Evolutionary conservation across 306 rosid genomes (phyloP), one percentile per base, ranked within the genome.

Genomic region (Castanea crenata): DNA sequence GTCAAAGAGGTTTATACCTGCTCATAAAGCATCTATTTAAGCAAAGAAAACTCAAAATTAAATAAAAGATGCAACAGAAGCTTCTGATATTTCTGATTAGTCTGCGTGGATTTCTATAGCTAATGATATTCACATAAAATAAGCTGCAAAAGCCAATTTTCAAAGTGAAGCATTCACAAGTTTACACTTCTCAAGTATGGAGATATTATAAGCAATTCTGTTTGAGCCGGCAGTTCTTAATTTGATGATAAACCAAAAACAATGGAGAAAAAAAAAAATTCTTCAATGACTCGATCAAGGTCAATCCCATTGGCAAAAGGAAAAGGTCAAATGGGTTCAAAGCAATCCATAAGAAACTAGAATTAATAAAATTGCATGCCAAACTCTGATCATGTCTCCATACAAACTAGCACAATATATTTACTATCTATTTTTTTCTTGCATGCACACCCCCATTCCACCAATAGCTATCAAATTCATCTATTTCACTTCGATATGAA

Each of bases 1-100:
- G 61, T 46, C 82, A 49, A 73, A 64, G 68, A 81, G 77, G 34
- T 65, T 76, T 74, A 74, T 86, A 74, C 87, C 96, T 93, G 97
- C 89, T 82, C 54, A 86, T 11, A 49, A 84, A 86, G 78, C 80
- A 83, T 79, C 69, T 69, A 55, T 56, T 73, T 23, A 29, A 61
- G 69, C 81, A 78, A 65, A 83, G 4, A 38, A 68, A 23, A 4
- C 49, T 8, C 51, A 0, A 35, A 68, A 68, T 68, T 35, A 38
- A 34, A 68, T 34, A 9, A 34, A 67, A 70, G 16, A 87, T 64
- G 58, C 6, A 1, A 58, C 19, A 70, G 78, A 64, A 76, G 41
- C 76, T 58, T 78, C 72, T 62, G 57, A 61, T 38, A 29, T 62
- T 55, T 80, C 75, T 34, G 65, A 74, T 34, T 38, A 72, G 74